Evolutionary conservation across 2,329 filamentous ascomycete genomes (phyloP), one percentile per base, ranked within the genome.

Genomic region (Neocucurbitaria cava): DNA sequence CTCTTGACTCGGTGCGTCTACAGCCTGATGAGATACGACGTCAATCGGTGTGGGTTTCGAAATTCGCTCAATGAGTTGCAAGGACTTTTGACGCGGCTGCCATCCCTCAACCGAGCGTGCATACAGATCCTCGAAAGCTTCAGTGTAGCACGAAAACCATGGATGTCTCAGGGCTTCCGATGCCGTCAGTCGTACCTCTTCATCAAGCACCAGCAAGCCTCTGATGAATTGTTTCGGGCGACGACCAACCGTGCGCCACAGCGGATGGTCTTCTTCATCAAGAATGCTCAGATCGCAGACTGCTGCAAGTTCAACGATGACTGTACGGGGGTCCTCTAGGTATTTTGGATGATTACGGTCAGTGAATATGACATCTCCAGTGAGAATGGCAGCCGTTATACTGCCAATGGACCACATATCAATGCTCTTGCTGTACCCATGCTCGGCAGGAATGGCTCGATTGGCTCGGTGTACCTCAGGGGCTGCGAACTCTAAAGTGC

Each of bases 401-500:
- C 79, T 80, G 5, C 85, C 86, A n/a, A 88, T 64, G 0, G 85
- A 85, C 85, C 85, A 88, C 69, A 88, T 79, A 59, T 88, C 86
- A 8, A 87, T 78, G 9, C 83, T 79, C 64, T 82, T 81, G 24
- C 82, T 85, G 66, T 87, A 87, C 2, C 83, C 83, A 31, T 65
- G 41, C 1, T 66, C 56, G 1, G 35, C 30, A 8, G 65, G 62
- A 23, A 66, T 70, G 26, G 54, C 55, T 13, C 51, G 58, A 55
- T 71, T 79, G 38, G 52, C 58, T 35, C 55, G 59, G 51, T 76
- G 60, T n/a, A 77, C 76, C 61, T 76, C 79, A 52, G 86, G 86
- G 42, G 86, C 85, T 53, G 77, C 77, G 53, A 84, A 88, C 55
- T 85, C 83, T 5, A 75, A 56, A 0, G 86, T 88, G 3, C 85